phyloP scores from a whole-genome alignment of 257 asterid genomes.

The Rubia yunnanensis region DNA sequence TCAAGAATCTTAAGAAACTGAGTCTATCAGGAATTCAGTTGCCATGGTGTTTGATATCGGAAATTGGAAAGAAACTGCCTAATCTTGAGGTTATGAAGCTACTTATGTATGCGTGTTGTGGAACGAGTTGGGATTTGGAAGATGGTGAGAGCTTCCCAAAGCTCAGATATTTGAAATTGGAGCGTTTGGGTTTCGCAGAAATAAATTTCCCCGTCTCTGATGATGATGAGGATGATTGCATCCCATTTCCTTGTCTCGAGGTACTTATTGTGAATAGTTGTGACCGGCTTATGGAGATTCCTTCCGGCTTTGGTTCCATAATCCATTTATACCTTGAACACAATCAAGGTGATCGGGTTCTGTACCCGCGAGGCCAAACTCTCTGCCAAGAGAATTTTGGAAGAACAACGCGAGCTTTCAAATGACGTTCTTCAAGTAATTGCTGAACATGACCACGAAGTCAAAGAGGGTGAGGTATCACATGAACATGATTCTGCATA shows the following conservation, averaged over 20 bases:
- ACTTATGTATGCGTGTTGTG: neutral
- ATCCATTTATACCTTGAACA: neutral
- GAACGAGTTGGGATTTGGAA: neutral
- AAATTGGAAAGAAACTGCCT: neutral
- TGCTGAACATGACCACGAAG: no score
- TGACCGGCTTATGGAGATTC: neutral
- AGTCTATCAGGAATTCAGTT: neutral
- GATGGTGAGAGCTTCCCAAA: constrained; percentile 1
- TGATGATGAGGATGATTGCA: neutral
- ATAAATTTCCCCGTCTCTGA: neutral
- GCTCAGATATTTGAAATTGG: constrained; percentile 6
- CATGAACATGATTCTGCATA: no score
- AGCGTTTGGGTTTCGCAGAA: neutral
- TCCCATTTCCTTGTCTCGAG: neutral
- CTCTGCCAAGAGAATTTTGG: neutral
- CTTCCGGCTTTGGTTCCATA: neutral
- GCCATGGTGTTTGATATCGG: neutral
- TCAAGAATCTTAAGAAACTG: neutral
- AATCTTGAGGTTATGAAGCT: constrained; percentile 10
- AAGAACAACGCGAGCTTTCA: no score
- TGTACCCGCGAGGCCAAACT: neutral
- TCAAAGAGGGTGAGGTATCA: no score
- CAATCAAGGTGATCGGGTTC: neutral
- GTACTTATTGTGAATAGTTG: neutral
- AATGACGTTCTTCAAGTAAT: no score